A percentile compares a stretch with the other conserved stretches of the same genome.
Evolutionary conservation across 208 protist genomes (phyloP).

Genomic region (Spongospora subterranea): DNA sequence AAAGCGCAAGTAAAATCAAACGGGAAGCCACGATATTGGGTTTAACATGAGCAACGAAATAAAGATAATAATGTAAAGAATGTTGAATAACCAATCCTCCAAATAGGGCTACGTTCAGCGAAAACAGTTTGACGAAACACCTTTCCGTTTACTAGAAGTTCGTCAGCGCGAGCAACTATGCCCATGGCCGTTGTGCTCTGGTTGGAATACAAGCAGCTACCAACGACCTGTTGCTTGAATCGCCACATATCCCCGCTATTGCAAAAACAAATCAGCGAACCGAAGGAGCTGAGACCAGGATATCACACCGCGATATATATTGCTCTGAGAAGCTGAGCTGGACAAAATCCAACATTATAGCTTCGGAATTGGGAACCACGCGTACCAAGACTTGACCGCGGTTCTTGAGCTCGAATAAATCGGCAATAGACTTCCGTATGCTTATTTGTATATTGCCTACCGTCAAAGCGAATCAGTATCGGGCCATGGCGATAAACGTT

Average conservation of each 20-base stretch:
- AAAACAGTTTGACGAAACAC: background rate
- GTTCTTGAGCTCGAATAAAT: constrained; percentile 53
- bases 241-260: constrained; percentile 78
- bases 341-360: background rate
- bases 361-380: background rate
- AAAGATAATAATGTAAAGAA: constrained; percentile 52
- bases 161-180: constrained; percentile 60
- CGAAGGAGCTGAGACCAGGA: background rate
- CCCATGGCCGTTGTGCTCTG: constrained; percentile 67
- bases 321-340: constrained; percentile 57
- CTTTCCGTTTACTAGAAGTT: constrained; percentile 15
- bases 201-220: constrained; percentile 70
- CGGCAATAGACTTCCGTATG: constrained; percentile 5
- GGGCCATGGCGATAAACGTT: no score
- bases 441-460: constrained; percentile 41
- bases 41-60: constrained; percentile 32
- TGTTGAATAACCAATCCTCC: background rate
- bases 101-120: no score
- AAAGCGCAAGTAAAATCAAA: constrained; percentile 63
- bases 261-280: background rate
- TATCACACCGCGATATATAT: constrained; percentile 70
- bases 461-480: background rate
- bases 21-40: constrained; percentile 55
- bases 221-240: constrained; percentile 69
- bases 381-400: background rate